A percentile compares a stretch with the other conserved stretches of the same genome.
Evolutionary conservation across 768 basidiomycete genomes (phyloP).

Genomic region (Lactarius pseudohatsudake): DNA sequence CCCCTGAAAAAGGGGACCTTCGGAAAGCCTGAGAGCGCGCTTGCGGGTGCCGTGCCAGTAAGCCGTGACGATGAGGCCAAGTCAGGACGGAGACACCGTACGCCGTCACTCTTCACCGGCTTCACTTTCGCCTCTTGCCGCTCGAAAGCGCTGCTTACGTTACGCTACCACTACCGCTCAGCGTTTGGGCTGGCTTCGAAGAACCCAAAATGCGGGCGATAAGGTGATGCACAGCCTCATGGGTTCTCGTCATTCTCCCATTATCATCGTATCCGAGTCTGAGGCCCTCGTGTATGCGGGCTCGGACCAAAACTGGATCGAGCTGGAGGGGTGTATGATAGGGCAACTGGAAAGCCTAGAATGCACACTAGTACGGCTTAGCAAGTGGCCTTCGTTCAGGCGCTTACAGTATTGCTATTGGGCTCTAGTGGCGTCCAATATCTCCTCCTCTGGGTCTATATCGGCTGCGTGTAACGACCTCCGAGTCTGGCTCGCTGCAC

Average conservation of each 20-base stretch:
- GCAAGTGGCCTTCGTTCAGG: background rate
- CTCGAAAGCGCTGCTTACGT: background rate
- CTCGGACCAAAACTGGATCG: background rate
- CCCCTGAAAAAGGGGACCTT: background rate
- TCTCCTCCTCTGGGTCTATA: background rate
- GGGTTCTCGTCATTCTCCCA: background rate
- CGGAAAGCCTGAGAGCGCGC: background rate
- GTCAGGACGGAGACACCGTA: background rate
- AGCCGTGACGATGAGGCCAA: background rate
- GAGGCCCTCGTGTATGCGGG: background rate
- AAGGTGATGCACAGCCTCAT: background rate
- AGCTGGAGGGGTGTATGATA: background rate
- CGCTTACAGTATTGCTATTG: background rate
- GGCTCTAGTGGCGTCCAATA: background rate
- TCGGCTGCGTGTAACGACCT: background rate
- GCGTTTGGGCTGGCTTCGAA: background rate
- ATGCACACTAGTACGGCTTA: background rate
- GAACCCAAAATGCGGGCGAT: background rate
- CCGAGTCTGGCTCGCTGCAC: background rate
- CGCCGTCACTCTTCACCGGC: background rate
- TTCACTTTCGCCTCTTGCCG: background rate
- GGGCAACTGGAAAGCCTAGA: background rate
- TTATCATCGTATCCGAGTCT: background rate
- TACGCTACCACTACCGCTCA: background rate
- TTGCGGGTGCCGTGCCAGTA: background rate